Percentiles rank a stretch among this genome's conserved stretches.
Conservation (phyloP, 2,329 filamentous ascomycete genomes). For the Gaeumannomyces tritici region DNA sequence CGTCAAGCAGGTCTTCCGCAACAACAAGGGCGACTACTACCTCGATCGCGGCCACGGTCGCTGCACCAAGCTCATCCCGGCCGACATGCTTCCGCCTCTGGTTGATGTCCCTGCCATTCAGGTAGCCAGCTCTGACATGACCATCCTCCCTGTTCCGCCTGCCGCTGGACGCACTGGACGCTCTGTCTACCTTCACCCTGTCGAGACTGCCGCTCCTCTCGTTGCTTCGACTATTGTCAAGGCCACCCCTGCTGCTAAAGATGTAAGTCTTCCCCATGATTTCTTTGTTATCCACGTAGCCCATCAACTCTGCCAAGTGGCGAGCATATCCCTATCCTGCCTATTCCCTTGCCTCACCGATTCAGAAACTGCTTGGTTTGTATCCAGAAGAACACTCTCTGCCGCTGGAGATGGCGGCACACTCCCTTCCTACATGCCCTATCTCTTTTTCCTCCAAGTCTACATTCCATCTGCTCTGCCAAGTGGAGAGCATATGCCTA, state of each 20-base stretch:
- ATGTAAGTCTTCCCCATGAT: neutral
- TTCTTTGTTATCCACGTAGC: neutral
- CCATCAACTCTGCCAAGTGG: neutral
- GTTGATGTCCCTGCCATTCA: conserved; percentile 32
- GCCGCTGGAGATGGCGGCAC: neutral
- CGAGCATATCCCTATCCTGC: neutral
- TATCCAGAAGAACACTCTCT: neutral
- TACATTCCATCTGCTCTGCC: neutral
- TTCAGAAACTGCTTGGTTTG: neutral
- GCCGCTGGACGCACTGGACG: neutral
- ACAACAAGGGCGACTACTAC: conserved; percentile 30
- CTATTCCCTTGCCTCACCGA: neutral
- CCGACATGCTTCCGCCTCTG: conserved; percentile 38
- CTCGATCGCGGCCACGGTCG: conserved; percentile 42
- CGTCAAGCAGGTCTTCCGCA: neutral
- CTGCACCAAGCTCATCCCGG: conserved; percentile 45
- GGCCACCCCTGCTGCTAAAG: too few relatives aligned
- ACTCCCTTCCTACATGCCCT: too few relatives aligned
- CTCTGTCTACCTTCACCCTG: neutral
- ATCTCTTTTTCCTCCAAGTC: too few relatives aligned
- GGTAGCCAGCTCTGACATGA: conserved; percentile 28
- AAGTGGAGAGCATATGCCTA: neutral
- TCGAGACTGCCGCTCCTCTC: neutral
- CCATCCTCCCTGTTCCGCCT: conserved; percentile 33
- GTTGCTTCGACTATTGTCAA: neutral